phyloP scores from a whole-genome alignment of 202 grass and related monocot species.

The Panicum virgatum region DNA sequence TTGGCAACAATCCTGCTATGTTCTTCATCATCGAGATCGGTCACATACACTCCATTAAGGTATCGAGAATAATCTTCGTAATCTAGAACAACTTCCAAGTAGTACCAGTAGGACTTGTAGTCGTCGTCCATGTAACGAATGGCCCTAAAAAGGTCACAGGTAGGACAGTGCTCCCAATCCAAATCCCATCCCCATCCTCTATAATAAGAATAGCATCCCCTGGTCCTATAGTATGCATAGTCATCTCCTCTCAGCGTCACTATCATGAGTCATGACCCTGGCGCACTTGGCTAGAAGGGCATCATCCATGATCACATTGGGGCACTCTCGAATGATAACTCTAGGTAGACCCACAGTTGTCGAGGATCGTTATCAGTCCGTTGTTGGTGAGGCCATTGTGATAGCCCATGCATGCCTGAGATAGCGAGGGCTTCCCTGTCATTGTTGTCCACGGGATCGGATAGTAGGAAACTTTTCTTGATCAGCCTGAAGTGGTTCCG shows the following conservation, averaged over 20 bases:
- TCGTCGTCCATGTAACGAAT: background rate
- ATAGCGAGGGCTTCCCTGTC: background rate
- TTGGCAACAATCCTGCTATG: background rate
- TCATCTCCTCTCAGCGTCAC: background rate
- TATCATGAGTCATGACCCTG: constrained; percentile 8
- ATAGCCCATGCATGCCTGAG: background rate
- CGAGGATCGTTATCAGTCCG: background rate
- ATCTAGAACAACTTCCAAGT: background rate
- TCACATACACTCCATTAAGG: background rate
- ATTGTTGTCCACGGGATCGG: background rate
- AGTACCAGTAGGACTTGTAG: background rate
- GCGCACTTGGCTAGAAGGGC: background rate
- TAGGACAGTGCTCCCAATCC: background rate
- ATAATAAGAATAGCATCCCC: background rate
- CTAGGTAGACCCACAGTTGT: background rate
- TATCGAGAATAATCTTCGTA: background rate
- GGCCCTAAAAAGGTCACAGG: background rate
- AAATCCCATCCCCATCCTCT: background rate
- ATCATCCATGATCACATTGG: background rate
- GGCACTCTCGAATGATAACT: background rate
- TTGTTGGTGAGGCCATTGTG: background rate
- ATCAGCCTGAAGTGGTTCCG: background rate
- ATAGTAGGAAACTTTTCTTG: background rate
- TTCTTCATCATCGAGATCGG: background rate
- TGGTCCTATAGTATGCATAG: background rate